These are phyloP conservation scores for Salix dunnii DNA, from an alignment of 345 rosid genomes.

Conservation along the genomic window DNA sequence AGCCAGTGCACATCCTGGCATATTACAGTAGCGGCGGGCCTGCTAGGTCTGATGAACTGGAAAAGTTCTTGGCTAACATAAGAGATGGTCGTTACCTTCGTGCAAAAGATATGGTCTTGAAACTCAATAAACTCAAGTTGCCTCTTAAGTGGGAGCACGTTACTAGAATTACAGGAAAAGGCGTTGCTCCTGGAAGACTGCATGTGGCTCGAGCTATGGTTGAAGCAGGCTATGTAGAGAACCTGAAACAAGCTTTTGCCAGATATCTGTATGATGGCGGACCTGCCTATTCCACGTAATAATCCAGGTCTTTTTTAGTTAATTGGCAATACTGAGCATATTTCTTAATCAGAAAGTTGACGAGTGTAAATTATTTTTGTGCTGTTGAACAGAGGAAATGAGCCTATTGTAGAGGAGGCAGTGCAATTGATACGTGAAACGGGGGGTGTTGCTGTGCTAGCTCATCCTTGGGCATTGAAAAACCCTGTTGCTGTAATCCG, in stretches of 20 bases:
- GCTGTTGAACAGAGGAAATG: constrained; percentile 61
- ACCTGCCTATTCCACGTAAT: constrained; percentile 85
- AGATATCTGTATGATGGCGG: constrained; percentile 85
- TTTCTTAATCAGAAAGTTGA: not conserved
- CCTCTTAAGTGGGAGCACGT: constrained; percentile 91
- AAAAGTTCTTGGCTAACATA: constrained; percentile 58
- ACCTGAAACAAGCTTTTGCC: constrained; percentile 78
- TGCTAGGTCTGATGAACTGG: constrained; percentile 54
- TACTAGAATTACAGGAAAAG: constrained; percentile 76
- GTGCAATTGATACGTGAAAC: constrained; percentile 65
- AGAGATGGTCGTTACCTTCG: constrained; percentile 87
- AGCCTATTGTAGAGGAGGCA: constrained; percentile 78
- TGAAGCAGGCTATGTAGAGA: constrained; percentile 88
- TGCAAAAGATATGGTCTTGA: constrained; percentile 71
- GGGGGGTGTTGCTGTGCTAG: constrained; percentile 91
- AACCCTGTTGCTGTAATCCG: constrained; percentile 58
- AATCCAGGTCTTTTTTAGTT: not conserved
- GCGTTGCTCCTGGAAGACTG: constrained; percentile 91
- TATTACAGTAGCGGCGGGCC: constrained; percentile 94
- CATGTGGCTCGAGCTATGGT: constrained; percentile 95
- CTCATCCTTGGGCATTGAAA: constrained; percentile 97
- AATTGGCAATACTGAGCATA: not conserved
- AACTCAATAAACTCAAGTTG: constrained; percentile 73
- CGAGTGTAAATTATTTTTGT: constrained; percentile 1
- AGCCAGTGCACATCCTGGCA: constrained; percentile 93